Evolutionary conservation across 768 basidiomycete genomes (phyloP).

Genomic region (Jaapia argillacea): DNA sequence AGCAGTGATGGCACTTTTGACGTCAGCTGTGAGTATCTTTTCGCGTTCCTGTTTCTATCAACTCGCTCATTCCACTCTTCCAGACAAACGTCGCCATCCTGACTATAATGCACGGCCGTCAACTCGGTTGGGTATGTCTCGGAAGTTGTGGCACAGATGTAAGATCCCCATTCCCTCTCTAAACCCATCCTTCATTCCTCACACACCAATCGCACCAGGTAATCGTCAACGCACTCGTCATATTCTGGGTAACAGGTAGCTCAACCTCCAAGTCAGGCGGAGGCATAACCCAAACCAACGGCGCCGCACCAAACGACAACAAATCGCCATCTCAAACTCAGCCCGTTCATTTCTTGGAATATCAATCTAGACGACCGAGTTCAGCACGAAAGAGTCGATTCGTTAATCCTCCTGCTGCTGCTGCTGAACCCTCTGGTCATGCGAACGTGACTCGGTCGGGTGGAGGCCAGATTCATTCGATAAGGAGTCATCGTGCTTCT

Average conservation of each 20-base stretch:
- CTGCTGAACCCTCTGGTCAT: background rate
- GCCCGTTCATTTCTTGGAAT: too few relatives aligned
- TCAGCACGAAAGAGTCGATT: background rate
- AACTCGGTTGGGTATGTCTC: conserved; percentile 40
- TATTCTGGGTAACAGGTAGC: conserved; percentile 33
- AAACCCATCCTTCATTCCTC: background rate
- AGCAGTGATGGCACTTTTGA: conserved; percentile 33
- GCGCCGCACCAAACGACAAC: background rate
- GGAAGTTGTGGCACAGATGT: conserved; percentile 30
- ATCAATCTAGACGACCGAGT: background rate
- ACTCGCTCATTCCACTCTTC: conserved; percentile 5
- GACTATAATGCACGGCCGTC: conserved; percentile 31
- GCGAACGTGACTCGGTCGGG: too few relatives aligned
- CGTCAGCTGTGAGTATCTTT: conserved; percentile 27
- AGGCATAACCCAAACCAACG: background rate
- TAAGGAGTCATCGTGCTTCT: background rate
- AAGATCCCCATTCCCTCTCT: conserved; percentile 2
- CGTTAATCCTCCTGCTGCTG: background rate
- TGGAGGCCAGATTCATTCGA: too few relatives aligned
- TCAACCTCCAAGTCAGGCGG: background rate
- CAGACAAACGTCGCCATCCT: conserved; percentile 35
- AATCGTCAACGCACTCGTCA: conserved; percentile 33
- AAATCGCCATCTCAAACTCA: background rate
- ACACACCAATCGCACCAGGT: conserved; percentile 21
- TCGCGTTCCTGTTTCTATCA: background rate